Conservation (phyloP, 83 land plant genomes). For the Isoetes engelmannii region DNA sequence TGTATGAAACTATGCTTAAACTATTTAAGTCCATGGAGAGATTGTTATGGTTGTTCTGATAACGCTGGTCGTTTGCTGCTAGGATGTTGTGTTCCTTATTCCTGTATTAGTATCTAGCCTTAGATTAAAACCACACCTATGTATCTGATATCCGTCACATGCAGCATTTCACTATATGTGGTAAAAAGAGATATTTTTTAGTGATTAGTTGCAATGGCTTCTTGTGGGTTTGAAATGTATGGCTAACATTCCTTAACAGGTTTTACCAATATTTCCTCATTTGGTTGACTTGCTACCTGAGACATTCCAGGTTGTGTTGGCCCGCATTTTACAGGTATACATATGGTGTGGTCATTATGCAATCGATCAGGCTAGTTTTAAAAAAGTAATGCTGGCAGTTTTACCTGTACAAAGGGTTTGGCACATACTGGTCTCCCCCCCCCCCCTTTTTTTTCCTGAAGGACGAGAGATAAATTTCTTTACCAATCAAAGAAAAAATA, state of each 20-base stretch:
- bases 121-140: not conserved
- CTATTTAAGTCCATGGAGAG: not conserved
- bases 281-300: constrained; percentile 71
- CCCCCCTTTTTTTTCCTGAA: no score
- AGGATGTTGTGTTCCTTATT: constrained; percentile 90
- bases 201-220: not conserved
- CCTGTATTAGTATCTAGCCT: constrained; percentile 45
- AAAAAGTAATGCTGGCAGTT: constrained; percentile 14
- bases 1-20: constrained; percentile 73
- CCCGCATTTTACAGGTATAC: constrained; percentile 72
- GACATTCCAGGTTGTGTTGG: constrained; percentile 76
- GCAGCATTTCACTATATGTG: not conserved
- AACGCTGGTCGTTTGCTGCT: constrained; percentile 17
- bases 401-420: constrained; percentile 57
- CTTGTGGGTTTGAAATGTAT: not conserved
- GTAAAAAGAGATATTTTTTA: not conserved
- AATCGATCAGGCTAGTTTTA: not conserved
- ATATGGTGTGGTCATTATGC: not conserved
- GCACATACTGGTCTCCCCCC: constrained; percentile 97
- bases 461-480: no score
- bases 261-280: constrained; percentile 79
- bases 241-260: constrained; percentile 38
- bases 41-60: not conserved
- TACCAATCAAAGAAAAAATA: no score
- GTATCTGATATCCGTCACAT: not conserved